Evolutionary conservation across 495 filamentous ascomycete genomes (phyloP).

Genomic region (Aspergillus affinis): DNA sequence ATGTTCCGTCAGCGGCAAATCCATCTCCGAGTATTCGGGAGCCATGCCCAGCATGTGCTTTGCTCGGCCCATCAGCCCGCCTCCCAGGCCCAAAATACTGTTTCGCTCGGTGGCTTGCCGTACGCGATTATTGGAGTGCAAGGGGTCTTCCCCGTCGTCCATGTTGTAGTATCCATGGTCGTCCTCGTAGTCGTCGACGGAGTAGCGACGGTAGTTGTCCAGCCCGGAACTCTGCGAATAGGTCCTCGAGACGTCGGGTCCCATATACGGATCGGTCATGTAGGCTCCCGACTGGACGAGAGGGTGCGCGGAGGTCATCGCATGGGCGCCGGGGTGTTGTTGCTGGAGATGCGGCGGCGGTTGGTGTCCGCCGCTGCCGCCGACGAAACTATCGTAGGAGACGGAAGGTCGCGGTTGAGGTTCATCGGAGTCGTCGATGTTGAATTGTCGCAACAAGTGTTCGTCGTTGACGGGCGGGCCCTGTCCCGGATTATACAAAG

Average conservation of each 20-base stretch:
- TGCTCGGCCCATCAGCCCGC: conserved; percentile 78
- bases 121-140: conserved; percentile 48
- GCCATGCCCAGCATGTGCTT: conserved; percentile 92
- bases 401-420: conserved; percentile 73
- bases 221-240: conserved; percentile 86
- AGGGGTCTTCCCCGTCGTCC: conserved; percentile 56
- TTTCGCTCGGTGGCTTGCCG: conserved; percentile 73
- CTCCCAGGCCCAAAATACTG: conserved; percentile 81
- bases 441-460: conserved; percentile 67
- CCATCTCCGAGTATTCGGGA: conserved; percentile 95
- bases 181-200: conserved; percentile 79
- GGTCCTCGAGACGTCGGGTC: conserved; percentile 40
- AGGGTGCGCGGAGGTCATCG: conserved; percentile 26
- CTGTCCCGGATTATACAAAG: conserved; percentile 70
- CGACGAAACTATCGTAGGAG: conserved; percentile 95
- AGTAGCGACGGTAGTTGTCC: conserved; percentile 86
- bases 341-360: conserved; percentile 29
- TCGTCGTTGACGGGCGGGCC: conserved; percentile 74
- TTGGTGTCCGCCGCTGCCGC: conserved; percentile 38
- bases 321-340: conserved; percentile 43
- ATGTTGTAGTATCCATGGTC: conserved; percentile 61
- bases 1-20: conserved; percentile 86
- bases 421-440: conserved; percentile 62
- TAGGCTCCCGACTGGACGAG: conserved; percentile 32
- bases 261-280: conserved; percentile 49